Conservation (phyloP, 805 yeast species). For the Deakozyma indianensis region DNA sequence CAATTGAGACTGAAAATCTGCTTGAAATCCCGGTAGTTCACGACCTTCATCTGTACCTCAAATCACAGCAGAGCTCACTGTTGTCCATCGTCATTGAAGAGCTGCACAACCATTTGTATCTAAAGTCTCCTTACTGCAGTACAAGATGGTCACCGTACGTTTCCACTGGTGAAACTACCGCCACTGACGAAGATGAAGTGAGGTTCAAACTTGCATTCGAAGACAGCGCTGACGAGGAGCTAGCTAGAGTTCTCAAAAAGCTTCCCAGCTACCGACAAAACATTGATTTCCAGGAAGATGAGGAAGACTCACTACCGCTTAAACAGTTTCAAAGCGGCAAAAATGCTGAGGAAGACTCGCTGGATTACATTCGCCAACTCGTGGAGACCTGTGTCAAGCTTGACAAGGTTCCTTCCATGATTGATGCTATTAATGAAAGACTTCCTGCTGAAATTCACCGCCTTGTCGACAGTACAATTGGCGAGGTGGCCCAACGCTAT, state of each 20-base stretch:
- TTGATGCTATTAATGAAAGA: conserved; percentile 39
- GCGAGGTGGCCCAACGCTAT: conserved; percentile 47
- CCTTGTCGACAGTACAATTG: conserved; percentile 45
- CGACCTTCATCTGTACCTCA: conserved; percentile 18
- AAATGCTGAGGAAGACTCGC: conserved; percentile 30
- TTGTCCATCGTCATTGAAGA: conserved; percentile 70
- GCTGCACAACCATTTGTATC: conserved; percentile 51
- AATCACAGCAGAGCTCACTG: conserved; percentile 29
- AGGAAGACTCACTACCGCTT: not conserved
- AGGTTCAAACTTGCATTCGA: not conserved
- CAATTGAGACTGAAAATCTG: conserved; percentile 19
- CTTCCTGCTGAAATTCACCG: conserved; percentile 49
- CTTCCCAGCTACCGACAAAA: not conserved
- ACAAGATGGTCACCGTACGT: conserved; percentile 16
- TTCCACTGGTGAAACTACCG: conserved; percentile 8
- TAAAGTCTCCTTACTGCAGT: conserved; percentile 29
- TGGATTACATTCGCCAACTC: conserved; percentile 36
- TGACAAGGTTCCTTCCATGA: conserved; percentile 44
- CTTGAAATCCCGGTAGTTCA: conserved; percentile 18
- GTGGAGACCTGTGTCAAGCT: conserved; percentile 44
- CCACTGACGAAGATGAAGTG: not conserved
- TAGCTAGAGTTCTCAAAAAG: not conserved
- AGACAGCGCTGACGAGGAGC: not conserved
- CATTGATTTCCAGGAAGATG: not conserved
- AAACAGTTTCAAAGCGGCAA: not conserved